Evolutionary conservation across 2,329 filamentous ascomycete species (phyloP), one percentile per base, ranked within the genome.

Genomic region (Cladosporium sp.): DNA sequence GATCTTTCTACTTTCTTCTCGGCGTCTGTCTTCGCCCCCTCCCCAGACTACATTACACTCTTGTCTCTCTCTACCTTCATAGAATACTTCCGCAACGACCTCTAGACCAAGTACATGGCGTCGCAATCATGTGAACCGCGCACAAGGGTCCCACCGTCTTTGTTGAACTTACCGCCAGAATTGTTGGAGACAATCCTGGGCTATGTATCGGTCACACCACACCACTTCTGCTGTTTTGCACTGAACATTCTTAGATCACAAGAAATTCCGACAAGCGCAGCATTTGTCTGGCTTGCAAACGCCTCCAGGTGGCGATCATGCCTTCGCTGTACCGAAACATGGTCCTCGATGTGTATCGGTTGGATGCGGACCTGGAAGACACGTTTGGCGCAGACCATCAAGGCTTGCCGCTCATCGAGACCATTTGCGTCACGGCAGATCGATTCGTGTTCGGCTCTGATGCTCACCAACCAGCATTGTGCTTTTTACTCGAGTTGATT

Each of bases 311-410:
- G 3, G 9, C 43, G 2, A 33, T 16, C 13, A 32, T 43, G 18
- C 38, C 46, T 10, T 50, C 19, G 28, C 9, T 50, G 7, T 50
- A 43, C 14, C 46, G 46, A 19, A 10, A 50, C 16, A 40, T 49
- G 6, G 11, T 13, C 13, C 18, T 49, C 14, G n/a, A 14, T 13
- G 10, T 19, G 8, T 5, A 16, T 11, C 33, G 31, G 13, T 14
- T 48, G 45, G 13, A 38, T 16, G 16, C 10, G 45, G n/a, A 38
- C 6, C 18, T 49, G 9, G n/a, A 18, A 6, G 6, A 22, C 5
- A 14, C n/a, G 3, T 42, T 42, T 14, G 10, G 7, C 13, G 8
- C 18, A 7, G 18, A 16, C 11, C 37, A 50, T 34, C 38, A 16
- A 19, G 38, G 38, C 10, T 11, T 50, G 22, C 9, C 14, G 9